Evolutionary conservation across 2,329 filamentous ascomycete genomes (phyloP).

Genomic region (Diaporthe amygdali): DNA sequence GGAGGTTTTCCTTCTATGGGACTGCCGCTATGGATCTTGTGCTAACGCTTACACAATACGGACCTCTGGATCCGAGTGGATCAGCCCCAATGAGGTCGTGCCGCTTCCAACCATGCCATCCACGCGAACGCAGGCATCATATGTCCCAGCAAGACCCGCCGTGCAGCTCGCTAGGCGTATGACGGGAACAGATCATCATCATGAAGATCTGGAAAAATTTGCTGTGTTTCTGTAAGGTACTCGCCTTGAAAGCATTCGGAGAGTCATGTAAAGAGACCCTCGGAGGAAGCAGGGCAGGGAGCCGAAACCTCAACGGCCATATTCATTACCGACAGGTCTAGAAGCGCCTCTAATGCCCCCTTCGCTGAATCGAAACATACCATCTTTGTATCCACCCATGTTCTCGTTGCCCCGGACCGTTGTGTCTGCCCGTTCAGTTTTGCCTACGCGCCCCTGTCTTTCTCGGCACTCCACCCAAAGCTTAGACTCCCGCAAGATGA

Average conservation of each 20-base stretch:
- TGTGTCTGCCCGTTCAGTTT: not conserved
- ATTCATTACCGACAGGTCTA: not conserved
- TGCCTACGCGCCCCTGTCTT: not conserved
- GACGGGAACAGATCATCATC: not conserved
- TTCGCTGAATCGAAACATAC: not conserved
- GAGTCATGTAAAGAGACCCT: not conserved
- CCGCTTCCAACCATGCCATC: not conserved
- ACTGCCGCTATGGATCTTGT: not conserved
- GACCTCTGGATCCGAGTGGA: not conserved
- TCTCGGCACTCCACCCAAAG: not conserved
- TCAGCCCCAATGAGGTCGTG: not conserved
- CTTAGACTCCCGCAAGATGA: not conserved
- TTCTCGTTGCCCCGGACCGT: not conserved
- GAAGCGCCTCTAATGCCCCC: not conserved
- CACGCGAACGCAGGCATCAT: not conserved
- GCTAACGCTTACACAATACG: not conserved
- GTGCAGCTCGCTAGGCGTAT: not conserved
- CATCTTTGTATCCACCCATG: not conserved
- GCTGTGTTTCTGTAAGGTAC: too few species aligned
- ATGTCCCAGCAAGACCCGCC: not conserved
- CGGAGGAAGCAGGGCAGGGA: not conserved
- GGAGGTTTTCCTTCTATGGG: not conserved
- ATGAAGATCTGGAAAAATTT: not conserved
- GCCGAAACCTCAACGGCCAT: not conserved
- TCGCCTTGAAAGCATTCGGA: not conserved